Percentiles rank a stretch among this genome's conserved stretches.
phyloP scores from a whole-genome alignment of 2,329 filamentous ascomycete species.

The Thyridium curvatum region DNA sequence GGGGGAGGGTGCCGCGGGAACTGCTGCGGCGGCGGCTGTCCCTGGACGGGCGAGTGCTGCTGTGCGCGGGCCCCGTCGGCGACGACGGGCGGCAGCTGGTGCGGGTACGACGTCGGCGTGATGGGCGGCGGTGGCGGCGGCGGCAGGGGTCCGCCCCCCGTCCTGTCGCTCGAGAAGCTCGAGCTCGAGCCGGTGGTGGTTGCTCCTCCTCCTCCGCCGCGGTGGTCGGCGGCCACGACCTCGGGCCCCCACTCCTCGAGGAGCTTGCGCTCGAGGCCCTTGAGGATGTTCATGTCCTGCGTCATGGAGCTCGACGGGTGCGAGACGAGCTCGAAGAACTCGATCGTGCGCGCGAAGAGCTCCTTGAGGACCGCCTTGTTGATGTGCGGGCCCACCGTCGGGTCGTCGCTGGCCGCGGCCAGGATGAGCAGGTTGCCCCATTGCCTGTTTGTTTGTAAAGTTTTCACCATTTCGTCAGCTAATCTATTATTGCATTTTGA shows the following conservation, averaged over 20 bases:
- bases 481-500: too few species aligned
- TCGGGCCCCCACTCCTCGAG: slow-evolving; percentile 6
- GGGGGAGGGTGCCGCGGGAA: too few species aligned
- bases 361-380: slow-evolving; percentile 44
- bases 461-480: too few species aligned
- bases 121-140: not conserved
- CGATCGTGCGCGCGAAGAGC: slow-evolving; percentile 68
- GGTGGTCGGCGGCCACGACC: too few species aligned
- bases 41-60: slow-evolving; percentile 36
- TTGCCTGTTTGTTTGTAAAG: slow-evolving; percentile 58
- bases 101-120: not conserved
- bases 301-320: slow-evolving; percentile 69
- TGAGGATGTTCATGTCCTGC: slow-evolving; percentile 69
- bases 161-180: slow-evolving; percentile 2
- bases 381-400: slow-evolving; percentile 52
- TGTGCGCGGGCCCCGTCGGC: slow-evolving; percentile 73
- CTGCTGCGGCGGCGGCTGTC: too few species aligned
- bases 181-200: not conserved
- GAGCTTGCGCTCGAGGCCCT: slow-evolving; percentile 42
- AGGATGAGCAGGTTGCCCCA: slow-evolving; percentile 95
- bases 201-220: too few species aligned
- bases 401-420: slow-evolving; percentile 69
- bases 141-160: too few species aligned
- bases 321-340: slow-evolving; percentile 64
- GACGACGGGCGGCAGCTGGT: too few species aligned